Evolutionary conservation across 768 basidiomycete genomes (phyloP), one percentile per base, ranked within the genome.

Genomic region (Leccinellum luteum): DNA sequence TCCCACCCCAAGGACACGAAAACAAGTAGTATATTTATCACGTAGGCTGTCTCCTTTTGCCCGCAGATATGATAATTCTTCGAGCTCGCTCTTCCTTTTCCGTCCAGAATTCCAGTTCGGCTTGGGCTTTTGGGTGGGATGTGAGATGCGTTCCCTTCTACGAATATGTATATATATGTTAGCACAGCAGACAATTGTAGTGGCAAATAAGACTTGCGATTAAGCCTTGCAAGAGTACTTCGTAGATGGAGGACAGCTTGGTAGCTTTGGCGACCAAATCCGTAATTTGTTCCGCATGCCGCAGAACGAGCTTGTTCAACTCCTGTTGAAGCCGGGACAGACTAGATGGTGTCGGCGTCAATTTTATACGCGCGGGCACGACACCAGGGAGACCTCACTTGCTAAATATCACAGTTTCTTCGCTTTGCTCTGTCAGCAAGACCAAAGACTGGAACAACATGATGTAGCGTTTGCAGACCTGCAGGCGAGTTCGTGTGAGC

Each of bases 321-420:
- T 96, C 95, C 63, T 88, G 85, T 38, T 94, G 85, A 50, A 98
- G 71, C n/a, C 94, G 88, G 14, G 86, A 76, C 52, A 97, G 77
- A 67, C 96, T 98, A 58, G 12, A 6, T 23, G 28, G 51, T 30
- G 9, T 31, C 54, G 41, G n/a, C 44, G 19, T 54, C 19, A 55
- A 52, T 31, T 48, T 45, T 17, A 9, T 45, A 25, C 21, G 3
- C 31, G 4, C 14, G 9, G 32, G 44, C 35, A 45, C 15, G n/a
- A 30, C 51, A 19, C n/a, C 30, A 50, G 12, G 9, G 38, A 14
- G 10, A 30, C 68, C 85, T 63, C 67, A 96, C 96, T 94, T 94
- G 23, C 89, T 85, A 67, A 97, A 97, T 48, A 98, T 90, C 94
- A 98, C 97, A 9, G 92, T 92, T 69, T 97, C 95, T 63, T 97